A percentile compares a stretch with the other conserved stretches of the same genome.
phyloP scores from a whole-genome alignment of 2,329 filamentous ascomycete genomes.

The Cordyceps militaris region DNA sequence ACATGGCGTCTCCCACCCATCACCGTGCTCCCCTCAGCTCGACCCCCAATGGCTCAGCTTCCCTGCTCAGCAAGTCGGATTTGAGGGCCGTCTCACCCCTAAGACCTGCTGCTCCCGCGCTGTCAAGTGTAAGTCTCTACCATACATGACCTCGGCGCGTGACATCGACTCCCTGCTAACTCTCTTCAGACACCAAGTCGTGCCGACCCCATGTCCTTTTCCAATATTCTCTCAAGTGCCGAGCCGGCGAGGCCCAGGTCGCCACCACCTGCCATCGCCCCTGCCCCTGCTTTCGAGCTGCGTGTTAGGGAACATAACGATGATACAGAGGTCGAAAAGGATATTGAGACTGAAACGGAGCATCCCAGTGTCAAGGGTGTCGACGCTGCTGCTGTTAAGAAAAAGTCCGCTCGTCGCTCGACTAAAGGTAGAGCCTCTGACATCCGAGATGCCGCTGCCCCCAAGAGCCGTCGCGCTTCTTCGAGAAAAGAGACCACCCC shows the following conservation, averaged over 20 bases:
- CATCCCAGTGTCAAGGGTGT: slow-evolving; percentile 14
- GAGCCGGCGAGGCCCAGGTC: slow-evolving; percentile 54
- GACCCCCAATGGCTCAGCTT: slow-evolving; percentile 33
- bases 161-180: neutral
- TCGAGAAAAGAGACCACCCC: slow-evolving; percentile 40
- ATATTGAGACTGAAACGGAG: slow-evolving; percentile 29
- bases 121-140: slow-evolving; percentile 29
- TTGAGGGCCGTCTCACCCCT: slow-evolving; percentile 33
- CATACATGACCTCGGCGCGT: neutral
- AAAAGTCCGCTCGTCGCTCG: slow-evolving; percentile 28
- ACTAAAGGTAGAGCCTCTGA: slow-evolving; percentile 46
- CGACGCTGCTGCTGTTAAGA: slow-evolving; percentile 14
- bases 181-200: slow-evolving; percentile 59
- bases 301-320: slow-evolving; percentile 18
- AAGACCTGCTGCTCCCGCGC: slow-evolving; percentile 29
- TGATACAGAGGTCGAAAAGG: slow-evolving; percentile 22
- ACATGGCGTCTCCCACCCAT: slow-evolving; percentile 42
- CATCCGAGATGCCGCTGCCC: slow-evolving; percentile 42
- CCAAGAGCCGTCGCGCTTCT: slow-evolving; percentile 46
- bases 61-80: slow-evolving; percentile 33
- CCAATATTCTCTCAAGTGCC: slow-evolving; percentile 81
- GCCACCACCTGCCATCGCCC: slow-evolving; percentile 33
- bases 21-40: slow-evolving; percentile 36
- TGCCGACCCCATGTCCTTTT: slow-evolving; percentile 90
- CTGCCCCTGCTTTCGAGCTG: slow-evolving; percentile 21